These are phyloP conservation scores for Ophiostoma piceae DNA, from an alignment of 2,329 filamentous ascomycete genomes.

Conservation along the genomic window DNA sequence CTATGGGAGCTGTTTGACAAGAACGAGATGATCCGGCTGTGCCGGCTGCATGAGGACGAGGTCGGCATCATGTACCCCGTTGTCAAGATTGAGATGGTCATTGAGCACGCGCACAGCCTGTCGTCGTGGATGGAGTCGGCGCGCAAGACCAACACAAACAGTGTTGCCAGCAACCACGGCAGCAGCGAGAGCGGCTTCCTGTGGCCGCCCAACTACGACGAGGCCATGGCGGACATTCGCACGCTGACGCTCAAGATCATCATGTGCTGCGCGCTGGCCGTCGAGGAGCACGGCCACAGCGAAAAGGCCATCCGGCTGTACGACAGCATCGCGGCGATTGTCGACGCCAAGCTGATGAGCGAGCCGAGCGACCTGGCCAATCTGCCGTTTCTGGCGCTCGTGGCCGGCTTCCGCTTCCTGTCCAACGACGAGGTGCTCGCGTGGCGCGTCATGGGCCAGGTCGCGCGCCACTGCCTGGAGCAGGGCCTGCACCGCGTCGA, in stretches of 20 bases:
- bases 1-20: constrained; percentile 67
- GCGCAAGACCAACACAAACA: neutral
- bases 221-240: constrained; percentile 41
- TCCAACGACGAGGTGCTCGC: constrained; percentile 79
- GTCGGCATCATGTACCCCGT: constrained; percentile 91
- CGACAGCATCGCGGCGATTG: constrained; percentile 65
- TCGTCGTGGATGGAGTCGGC: constrained; percentile 54
- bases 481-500: constrained; percentile 50
- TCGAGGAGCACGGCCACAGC: constrained; percentile 76
- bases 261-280: constrained; percentile 68
- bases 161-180: neutral
- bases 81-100: constrained; percentile 65
- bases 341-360: constrained; percentile 61
- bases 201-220: constrained; percentile 33
- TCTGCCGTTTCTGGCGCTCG: constrained; percentile 48
- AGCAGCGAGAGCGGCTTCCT: constrained; percentile 1
- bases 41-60: constrained; percentile 79
- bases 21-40: constrained; percentile 74
- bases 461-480: constrained; percentile 51
- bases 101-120: constrained; percentile 63
- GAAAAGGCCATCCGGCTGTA: constrained; percentile 68
- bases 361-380: constrained; percentile 45
- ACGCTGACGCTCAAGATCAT: constrained; percentile 71
- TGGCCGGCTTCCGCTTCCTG: constrained; percentile 71
- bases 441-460: constrained; percentile 81